These are phyloP conservation scores for Chaetomiaceae sp. DNA, from an alignment of 2,329 filamentous ascomycete species.

Conservation along the genomic window DNA sequence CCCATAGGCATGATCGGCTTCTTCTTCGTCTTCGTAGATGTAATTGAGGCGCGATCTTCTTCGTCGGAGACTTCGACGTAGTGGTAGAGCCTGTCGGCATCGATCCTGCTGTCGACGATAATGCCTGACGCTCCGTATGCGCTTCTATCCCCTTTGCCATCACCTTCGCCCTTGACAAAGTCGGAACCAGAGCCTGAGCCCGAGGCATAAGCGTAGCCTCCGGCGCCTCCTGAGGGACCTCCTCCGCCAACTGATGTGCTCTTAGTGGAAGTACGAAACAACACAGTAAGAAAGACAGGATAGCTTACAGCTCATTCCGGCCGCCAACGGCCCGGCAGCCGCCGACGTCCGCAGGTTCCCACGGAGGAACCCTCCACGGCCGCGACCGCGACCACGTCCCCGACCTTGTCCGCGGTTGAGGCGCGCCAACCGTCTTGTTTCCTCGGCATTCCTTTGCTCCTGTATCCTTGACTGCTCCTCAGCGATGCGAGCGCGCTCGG, in stretches of 20 bases:
- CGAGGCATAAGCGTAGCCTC: constrained; percentile 24
- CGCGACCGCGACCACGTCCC: constrained; percentile 30
- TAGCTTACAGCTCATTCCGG: constrained; percentile 24
- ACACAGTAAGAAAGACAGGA: neutral
- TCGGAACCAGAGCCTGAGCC: constrained; percentile 8
- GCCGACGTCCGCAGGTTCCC: constrained; percentile 29
- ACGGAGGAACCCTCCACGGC: constrained; percentile 29
- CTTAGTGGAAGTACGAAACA: neutral
- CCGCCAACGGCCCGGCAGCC: constrained; percentile 36
- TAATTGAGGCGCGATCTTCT: constrained; percentile 36
- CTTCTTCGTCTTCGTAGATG: constrained; percentile 32
- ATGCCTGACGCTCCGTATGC: constrained; percentile 16
- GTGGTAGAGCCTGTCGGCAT: constrained; percentile 52
- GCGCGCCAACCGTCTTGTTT: constrained; percentile 28
- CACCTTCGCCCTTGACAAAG: constrained; percentile 17
- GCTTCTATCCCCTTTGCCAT: constrained; percentile 8
- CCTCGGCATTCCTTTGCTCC: constrained; percentile 30
- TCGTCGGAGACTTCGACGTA: constrained; percentile 35
- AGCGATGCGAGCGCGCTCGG: constrained; percentile 35
- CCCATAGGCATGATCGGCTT: constrained; percentile 48
- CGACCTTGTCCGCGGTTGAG: constrained; percentile 29
- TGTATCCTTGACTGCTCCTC: constrained; percentile 33
- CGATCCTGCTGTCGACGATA: constrained; percentile 46
- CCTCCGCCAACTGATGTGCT: constrained; percentile 11
- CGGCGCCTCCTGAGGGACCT: constrained; percentile 21